Base-by-base conservation (phyloP, 768 basidiomycete genomes). In the Kwoniella pini region DNA sequence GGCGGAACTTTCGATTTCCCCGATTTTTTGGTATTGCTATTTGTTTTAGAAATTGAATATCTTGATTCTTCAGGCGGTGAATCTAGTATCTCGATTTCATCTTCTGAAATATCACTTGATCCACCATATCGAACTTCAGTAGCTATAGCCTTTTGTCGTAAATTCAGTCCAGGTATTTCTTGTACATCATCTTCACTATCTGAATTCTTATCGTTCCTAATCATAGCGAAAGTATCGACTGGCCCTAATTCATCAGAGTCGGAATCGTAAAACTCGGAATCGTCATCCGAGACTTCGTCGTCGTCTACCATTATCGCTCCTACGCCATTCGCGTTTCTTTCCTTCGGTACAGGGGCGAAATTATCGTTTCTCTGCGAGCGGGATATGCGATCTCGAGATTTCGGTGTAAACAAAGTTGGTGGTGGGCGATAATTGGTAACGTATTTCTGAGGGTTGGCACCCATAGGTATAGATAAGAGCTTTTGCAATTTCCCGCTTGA, bases 251-350 rank as follows among this genome's bases (percentile, higher is more conserved):
- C 50, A 17, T 59, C 57, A 12, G 57, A 49, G 12, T 17, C 10
- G 19, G 57, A 58, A 28, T 45, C 50, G 9, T 19, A 45, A 10
- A n/a, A 42, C 10, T 42, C 56, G 24, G 56, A 57, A 39, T 65
- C 63, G 12, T 49, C 45, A 21, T 54, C 26, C 4, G 63, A 62
- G 4, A 60, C 22, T 24, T 63, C 69, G 46, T 62, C 65, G 39
- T 69, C 72, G 31, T 69, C 66, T n/a, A 68, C 69, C 17, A 64
- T 54, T 42, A 65, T 64, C 22, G 67, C 70, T 36, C 50, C 42
- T 6, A 68, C 49, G 13, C 48, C 53, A 33, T 31, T 31, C 3
- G 40, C 36, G 15, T 19, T 46, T 17, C 50, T 54, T n/a, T 58
- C 58, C 17, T 53, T 44, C 26, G 38, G 49, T 36, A 31, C 17